These are phyloP conservation scores for Globisporangium ultimum DNA, from an alignment of 352 stramenopile species.

Conservation along the genomic window DNA sequence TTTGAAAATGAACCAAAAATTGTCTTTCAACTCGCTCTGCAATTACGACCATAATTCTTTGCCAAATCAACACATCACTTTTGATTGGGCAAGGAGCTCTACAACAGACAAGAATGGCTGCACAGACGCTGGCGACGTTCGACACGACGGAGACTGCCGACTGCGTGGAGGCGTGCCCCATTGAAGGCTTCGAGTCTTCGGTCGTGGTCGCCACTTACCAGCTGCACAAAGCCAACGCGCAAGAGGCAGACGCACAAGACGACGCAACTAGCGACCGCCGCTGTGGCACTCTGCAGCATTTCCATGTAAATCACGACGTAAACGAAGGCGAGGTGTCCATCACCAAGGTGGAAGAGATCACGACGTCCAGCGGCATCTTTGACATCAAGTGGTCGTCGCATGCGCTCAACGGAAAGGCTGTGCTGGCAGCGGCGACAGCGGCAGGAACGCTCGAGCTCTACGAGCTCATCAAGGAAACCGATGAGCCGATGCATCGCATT, in stretches of 20 bases:
- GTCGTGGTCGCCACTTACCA: conserved; percentile 82
- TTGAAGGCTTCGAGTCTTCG: conserved; percentile 53
- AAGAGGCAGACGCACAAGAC: conserved; percentile 3
- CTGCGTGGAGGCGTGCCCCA: conserved; percentile 78
- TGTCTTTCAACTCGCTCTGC: no score
- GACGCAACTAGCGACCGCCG: conserved; percentile 32
- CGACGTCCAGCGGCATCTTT: conserved; percentile 66
- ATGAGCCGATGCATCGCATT: conserved; percentile 15
- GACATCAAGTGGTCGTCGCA: conserved; percentile 82
- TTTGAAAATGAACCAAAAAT: background rate
- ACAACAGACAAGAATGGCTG: conserved; percentile 6
- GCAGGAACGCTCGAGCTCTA: conserved; percentile 68
- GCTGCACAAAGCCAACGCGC: conserved; percentile 52
- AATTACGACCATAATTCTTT: no score
- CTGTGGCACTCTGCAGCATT: conserved; percentile 69
- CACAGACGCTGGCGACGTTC: conserved; percentile 57
- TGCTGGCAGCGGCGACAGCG: conserved; percentile 64
- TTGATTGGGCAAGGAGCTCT: conserved; percentile 6
- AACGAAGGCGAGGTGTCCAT: conserved; percentile 29
- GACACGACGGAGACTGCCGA: conserved; percentile 78
- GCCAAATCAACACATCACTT: background rate
- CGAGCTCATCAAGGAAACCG: conserved; percentile 20
- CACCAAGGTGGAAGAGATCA: conserved; percentile 38
- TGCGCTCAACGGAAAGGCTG: conserved; percentile 37
- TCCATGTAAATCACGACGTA: conserved; percentile 34